These are phyloP conservation scores for Fusarium burgessii DNA, from an alignment of 2,329 filamentous ascomycete genomes.

Conservation along the genomic window DNA sequence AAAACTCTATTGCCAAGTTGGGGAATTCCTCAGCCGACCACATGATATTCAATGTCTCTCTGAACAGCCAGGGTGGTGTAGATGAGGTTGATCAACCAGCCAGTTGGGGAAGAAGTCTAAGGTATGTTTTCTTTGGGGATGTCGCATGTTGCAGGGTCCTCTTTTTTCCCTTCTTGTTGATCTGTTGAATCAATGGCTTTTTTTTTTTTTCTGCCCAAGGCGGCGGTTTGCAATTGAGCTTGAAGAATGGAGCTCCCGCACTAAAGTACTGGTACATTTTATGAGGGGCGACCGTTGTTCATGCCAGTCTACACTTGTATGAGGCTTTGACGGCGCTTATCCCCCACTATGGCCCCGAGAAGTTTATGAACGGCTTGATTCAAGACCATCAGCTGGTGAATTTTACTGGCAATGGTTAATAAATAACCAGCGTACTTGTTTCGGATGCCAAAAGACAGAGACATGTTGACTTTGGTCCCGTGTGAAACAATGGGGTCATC, in stretches of 20 bases:
- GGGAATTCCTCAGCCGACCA: conserved; percentile 15
- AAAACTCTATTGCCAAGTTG: conserved; percentile 15
- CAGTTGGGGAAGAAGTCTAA: conserved; percentile 43
- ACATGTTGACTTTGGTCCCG: conserved; percentile 1
- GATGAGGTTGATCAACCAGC: conserved; percentile 28
- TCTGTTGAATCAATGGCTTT: conserved; percentile 47
- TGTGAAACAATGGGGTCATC: conserved; percentile 26
- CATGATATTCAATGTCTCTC: neutral
- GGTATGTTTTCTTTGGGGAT: conserved; percentile 46
- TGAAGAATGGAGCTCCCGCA: conserved; percentile 33
- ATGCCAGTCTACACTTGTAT: conserved; percentile 23
- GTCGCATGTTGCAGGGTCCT: conserved; percentile 40
- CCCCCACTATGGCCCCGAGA: conserved; percentile 35
- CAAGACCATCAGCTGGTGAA: conserved; percentile 3
- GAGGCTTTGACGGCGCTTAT: conserved; percentile 28
- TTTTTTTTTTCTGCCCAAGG: neutral
- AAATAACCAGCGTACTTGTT: conserved; percentile 22
- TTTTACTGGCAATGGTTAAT: neutral
- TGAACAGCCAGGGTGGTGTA: conserved; percentile 16
- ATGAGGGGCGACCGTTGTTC: conserved; percentile 13
- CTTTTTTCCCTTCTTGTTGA: conserved; percentile 46
- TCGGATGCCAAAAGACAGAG: conserved; percentile 20
- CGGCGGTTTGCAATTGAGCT: conserved; percentile 38
- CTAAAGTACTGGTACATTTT: conserved; percentile 34
- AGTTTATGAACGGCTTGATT: conserved; percentile 28